Conservation (phyloP, 2,329 filamentous ascomycete genomes). For the Colletotrichum sp. region DNA sequence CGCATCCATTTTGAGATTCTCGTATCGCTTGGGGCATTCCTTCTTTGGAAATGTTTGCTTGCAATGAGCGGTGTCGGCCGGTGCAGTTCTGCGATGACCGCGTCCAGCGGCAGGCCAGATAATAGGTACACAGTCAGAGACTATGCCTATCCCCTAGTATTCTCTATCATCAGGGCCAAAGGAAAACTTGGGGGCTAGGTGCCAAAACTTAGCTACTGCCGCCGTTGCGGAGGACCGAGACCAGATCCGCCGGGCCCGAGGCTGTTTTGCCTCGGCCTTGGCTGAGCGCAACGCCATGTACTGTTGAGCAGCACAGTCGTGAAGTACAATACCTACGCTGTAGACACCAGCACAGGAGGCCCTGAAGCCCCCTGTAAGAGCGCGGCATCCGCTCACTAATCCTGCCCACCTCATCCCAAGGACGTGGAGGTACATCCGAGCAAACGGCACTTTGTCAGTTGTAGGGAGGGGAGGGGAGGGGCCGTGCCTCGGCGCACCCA, state of each 20-base stretch:
- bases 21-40: not conserved
- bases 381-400: not conserved
- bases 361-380: not conserved
- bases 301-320: not conserved
- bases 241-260: conserved; percentile 6
- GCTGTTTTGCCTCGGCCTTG: conserved; percentile 1
- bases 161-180: not conserved
- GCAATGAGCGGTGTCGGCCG: not conserved
- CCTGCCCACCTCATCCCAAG: not conserved
- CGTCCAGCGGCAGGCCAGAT: not conserved
- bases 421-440: not conserved
- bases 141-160: not conserved
- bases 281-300: not conserved
- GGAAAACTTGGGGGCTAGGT: not conserved
- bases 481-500: conserved; percentile 12
- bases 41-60: not conserved
- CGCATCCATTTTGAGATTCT: not conserved
- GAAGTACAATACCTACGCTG: not conserved
- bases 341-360: not conserved
- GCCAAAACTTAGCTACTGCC: not conserved
- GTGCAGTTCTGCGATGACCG: not conserved
- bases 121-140: not conserved
- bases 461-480: not conserved
- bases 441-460: not conserved
- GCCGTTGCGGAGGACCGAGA: conserved; percentile 4